Evolutionary conservation across 129 eudicot genomes (phyloP), one percentile per base, ranked within the genome.

Genomic region (Flaveria ramosissima): DNA sequence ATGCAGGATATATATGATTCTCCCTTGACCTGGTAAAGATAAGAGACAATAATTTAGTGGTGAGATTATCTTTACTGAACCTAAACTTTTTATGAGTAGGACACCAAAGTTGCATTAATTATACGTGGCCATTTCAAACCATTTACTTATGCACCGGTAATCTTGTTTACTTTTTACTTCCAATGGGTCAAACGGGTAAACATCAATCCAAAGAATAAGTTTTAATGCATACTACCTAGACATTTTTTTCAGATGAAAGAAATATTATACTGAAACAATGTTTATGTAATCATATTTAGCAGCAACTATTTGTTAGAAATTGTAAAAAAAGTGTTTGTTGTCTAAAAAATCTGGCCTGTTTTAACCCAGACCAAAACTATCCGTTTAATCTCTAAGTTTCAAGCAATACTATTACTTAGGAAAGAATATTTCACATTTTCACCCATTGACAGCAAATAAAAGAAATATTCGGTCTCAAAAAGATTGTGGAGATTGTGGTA

Each of bases 1-100:
- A 88, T 88, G 72, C 84, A 84, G 7, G 88, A 87, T 52, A 84
- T 82, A 48, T 84, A 84, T 36, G 91, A 86, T 61, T 87, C 88
- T 23, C 92, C 92, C 78, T 88, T 88, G 36, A 86, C 88, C 93
- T 88, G 82, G 77, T 75, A 27, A 27, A 27, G 30, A 74, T 7
- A 51, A 23, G 61, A 60, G 16, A 53, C 4, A 27, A 17, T 16
- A 71, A 74, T 42, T 74, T 15, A 23, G 15, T 23, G 24, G 26
- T 13, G 9, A 9, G 15, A 9, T 72, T n/a, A 10, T 4, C 7
- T 36, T 32, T 36, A 36, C 8, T 0, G 41, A 36, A 64, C 70
- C 12, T 30, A 32, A 30, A 64, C 3, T 14, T 63, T 6, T 4
- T 9, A 64, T 17, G 23, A 15, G 70, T 46, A 64, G 23, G 62